These are phyloP conservation scores for Teratosphaeria destructans DNA, from an alignment of 2,329 filamentous ascomycete species.

Conservation along the genomic window DNA sequence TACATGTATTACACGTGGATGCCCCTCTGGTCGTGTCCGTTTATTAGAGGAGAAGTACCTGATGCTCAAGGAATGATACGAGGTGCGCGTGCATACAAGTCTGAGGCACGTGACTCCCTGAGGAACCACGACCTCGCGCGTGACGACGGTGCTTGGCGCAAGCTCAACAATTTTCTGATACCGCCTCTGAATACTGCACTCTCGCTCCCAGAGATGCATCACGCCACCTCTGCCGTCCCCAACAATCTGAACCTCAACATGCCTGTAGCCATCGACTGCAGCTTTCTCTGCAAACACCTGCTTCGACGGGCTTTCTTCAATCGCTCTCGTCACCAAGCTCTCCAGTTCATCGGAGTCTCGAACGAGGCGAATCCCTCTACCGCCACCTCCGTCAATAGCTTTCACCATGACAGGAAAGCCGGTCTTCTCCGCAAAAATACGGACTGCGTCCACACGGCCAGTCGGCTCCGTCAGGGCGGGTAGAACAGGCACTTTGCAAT, in stretches of 20 bases:
- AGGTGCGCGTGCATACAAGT: too few species aligned
- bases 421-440: constrained; percentile 47
- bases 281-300: constrained; percentile 52
- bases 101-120: too few species aligned
- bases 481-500: constrained; percentile 43
- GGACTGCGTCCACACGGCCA: constrained; percentile 31
- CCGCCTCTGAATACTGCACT: constrained; percentile 50
- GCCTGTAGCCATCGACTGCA: constrained; percentile 50
- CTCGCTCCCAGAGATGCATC: constrained; percentile 49
- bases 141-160: constrained; percentile 42
- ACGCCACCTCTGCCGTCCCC: constrained; percentile 45
- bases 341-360: constrained; percentile 34
- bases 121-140: constrained; percentile 37
- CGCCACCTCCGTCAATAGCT: constrained; percentile 54
- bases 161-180: constrained; percentile 54
- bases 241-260: constrained; percentile 52
- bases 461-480: constrained; percentile 39
- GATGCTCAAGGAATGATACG: too few species aligned
- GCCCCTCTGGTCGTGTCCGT: too few species aligned
- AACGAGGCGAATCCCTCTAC: constrained; percentile 49
- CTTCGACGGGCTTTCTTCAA: constrained; percentile 48
- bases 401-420: constrained; percentile 52
- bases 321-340: constrained; percentile 39
- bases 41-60: too few species aligned
- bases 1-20: too few species aligned